Evolutionary conservation across 305 asterid species (phyloP), one percentile per base, ranked within the genome.

Genomic region (Fraxinus ornus): DNA sequence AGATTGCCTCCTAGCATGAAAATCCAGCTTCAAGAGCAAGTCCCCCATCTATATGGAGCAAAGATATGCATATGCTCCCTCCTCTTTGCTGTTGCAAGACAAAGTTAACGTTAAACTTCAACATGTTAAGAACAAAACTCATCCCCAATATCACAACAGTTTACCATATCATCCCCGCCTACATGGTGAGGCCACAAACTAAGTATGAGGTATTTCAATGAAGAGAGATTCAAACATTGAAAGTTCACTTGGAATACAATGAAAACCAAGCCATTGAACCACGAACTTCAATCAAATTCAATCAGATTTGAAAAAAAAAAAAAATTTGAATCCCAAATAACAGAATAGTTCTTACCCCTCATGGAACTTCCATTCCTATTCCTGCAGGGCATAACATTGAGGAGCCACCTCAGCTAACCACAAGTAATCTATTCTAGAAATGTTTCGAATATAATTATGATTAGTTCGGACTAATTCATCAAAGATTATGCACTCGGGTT

Each of bases 331-430:
- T 44, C 17, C 55, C n/a, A 44, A 41, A 44, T 39, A 39, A 44
- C 55, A 44, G 55, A 44, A 44, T 44, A 44, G 55, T 44, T 71
- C 26, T 62, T 36, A 66, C 70, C 83, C 10, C 47, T 71, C 55
- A 78, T 55, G 57, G 81, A 76, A 32, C 26, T 66, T 24, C 74
- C 4, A 55, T 49, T 24, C 47, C 89, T 90, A 93, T 55, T 89
- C 94, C 62, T 82, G 87, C 85, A 87, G 52, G 81, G 95, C 90
- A 71, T 88, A 96, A 74, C 81, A 91, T 35, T 95, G 94, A 66
- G 98, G 98, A 79, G 99, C 99, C 80, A 96, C 86, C 91, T 96
- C 99, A 52, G 94, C 86, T 80, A 96, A 90, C 55, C 55, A 44
- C 55, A 44, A 44, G 55, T 44, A 44, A 44, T 44, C 55, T 44